Percentiles rank a stretch among this genome's conserved stretches.
These are phyloP conservation scores for Penicillium decumbens DNA, from an alignment of 2,329 filamentous ascomycete species.

Conservation along the genomic window DNA sequence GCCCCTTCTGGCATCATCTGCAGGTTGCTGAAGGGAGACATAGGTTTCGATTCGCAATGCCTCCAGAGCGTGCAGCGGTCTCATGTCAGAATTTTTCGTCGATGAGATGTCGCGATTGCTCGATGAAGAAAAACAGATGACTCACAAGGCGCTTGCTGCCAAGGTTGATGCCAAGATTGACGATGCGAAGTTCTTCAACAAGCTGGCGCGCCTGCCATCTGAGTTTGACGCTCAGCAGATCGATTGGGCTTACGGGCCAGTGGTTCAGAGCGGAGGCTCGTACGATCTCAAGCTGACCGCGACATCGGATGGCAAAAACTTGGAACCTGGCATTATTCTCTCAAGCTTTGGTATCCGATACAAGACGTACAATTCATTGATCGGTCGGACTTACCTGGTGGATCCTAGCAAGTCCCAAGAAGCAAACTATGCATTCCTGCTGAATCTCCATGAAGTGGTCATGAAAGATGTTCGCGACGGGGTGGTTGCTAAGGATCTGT, in stretches of 20 bases:
- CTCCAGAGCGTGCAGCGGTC: constrained; percentile 84
- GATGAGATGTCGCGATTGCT: constrained; percentile 97
- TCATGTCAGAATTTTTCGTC: constrained; percentile 95
- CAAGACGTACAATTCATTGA: constrained; percentile 89
- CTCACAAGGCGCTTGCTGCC: constrained; percentile 77
- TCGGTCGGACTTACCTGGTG: constrained; percentile 90
- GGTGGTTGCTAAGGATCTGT: constrained; percentile 80
- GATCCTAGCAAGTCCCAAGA: constrained; percentile 97
- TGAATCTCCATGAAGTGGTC: constrained; percentile 79
- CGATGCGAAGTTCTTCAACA: constrained; percentile 89
- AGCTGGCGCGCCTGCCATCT: constrained; percentile 70
- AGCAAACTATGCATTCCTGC: constrained; percentile 83
- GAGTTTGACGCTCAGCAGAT: constrained; percentile 85
- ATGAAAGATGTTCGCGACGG: constrained; percentile 89
- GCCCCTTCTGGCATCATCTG: constrained; percentile 2
- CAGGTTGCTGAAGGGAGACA: constrained; percentile 7
- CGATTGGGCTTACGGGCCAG: constrained; percentile 88
- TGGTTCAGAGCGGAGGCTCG: constrained; percentile 90
- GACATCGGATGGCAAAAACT: constrained; percentile 72
- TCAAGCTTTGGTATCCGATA: constrained; percentile 89
- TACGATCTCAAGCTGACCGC: constrained; percentile 82
- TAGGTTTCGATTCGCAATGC: constrained; percentile 87
- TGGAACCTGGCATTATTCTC: constrained; percentile 91
- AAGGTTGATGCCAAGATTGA: constrained; percentile 90
- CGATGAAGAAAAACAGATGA: constrained; percentile 95